phyloP scores from a whole-genome alignment of 148 eudicot species.

The Rhododendron kiyosumense region DNA sequence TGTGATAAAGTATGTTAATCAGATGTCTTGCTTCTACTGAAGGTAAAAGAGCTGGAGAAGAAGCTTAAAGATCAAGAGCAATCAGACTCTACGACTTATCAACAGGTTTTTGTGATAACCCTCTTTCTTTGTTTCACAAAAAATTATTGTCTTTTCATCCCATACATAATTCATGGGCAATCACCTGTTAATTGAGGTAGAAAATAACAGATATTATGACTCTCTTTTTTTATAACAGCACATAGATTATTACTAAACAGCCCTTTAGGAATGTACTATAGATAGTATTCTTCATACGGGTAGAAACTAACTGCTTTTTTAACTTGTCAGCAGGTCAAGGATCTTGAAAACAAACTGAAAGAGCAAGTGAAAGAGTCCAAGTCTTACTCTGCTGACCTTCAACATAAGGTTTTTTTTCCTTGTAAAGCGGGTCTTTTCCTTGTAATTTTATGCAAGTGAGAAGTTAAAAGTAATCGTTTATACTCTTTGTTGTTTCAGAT shows the following conservation, averaged over 20 bases:
- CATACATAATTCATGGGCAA: background rate
- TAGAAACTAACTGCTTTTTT: constrained; percentile 9
- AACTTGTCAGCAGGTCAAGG: constrained; percentile 46
- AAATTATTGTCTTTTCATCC: background rate
- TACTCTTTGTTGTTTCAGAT: constrained; percentile 34
- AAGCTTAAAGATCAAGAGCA: constrained; percentile 58
- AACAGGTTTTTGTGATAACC: constrained; percentile 31
- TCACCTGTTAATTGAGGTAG: background rate
- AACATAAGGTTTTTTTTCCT: constrained; percentile 48
- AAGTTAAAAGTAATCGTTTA: background rate
- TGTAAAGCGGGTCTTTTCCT: background rate
- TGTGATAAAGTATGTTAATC: background rate
- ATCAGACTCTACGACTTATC: constrained; percentile 41
- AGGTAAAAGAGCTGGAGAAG: constrained; percentile 74
- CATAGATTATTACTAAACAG: background rate
- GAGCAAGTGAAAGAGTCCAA: constrained; percentile 57
- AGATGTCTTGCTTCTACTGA: constrained; percentile 17
- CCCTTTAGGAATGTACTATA: background rate
- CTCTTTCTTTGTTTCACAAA: background rate
- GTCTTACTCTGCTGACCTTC: constrained; percentile 40
- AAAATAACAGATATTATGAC: background rate
- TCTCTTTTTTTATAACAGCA: background rate
- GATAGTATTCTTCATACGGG: background rate
- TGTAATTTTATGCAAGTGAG: background rate
- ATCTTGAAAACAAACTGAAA: constrained; percentile 70